Conservation (phyloP, 1,284 basidiomycete genomes). For the Sporisorium scitamineum region DNA sequence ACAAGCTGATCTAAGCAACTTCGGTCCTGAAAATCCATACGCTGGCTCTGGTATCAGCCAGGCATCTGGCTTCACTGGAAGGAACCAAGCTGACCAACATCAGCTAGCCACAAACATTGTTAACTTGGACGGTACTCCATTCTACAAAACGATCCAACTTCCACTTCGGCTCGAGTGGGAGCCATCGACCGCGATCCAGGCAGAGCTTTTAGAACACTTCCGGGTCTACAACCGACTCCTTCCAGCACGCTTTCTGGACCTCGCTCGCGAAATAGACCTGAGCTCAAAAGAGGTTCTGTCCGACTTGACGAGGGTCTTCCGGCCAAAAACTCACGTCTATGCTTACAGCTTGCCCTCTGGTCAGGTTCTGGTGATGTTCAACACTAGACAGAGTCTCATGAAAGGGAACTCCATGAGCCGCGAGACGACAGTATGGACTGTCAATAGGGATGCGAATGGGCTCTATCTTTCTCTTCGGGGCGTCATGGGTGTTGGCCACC, state of each 20-base stretch:
- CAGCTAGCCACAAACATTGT: not conserved
- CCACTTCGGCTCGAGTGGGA: not conserved
- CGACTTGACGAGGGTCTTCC: not conserved
- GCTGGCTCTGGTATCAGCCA: not conserved
- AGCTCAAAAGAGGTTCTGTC: not conserved
- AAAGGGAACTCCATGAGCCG: not conserved
- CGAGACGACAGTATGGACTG: not conserved
- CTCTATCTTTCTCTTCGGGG: not conserved
- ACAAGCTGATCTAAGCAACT: not conserved
- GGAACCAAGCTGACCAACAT: not conserved
- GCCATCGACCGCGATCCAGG: not conserved
- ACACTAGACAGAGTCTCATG: not conserved
- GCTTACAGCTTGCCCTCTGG: not conserved
- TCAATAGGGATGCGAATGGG: not conserved
- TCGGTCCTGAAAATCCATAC: not conserved
- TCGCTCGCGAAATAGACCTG: not conserved
- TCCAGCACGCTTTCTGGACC: not conserved
- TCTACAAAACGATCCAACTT: not conserved
- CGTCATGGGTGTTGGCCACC: not conserved
- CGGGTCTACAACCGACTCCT: not conserved
- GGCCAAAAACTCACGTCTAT: not conserved
- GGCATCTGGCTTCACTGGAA: not conserved
- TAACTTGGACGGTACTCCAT: not conserved
- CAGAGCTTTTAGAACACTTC: not conserved
- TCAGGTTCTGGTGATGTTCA: not conserved